Conservation (phyloP, 2,329 filamentous ascomycete genomes). For the Claviceps sorghi region DNA sequence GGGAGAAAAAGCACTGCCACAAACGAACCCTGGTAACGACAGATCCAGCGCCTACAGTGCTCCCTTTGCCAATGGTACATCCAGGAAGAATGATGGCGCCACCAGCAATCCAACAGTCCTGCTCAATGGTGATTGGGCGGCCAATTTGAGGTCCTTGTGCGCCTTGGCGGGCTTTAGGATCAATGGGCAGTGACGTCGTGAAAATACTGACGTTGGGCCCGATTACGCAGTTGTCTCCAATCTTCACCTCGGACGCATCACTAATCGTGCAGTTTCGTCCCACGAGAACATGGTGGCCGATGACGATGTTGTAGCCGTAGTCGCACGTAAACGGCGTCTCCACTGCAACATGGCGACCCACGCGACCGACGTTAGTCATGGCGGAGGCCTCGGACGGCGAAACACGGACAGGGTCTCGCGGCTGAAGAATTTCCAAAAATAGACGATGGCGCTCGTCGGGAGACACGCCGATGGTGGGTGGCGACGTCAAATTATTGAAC, state of each 20-base stretch:
- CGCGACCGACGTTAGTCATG: constrained; percentile 40
- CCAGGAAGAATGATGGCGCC: constrained; percentile 66
- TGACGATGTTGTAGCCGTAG: constrained; percentile 86
- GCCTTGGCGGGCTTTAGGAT: constrained; percentile 59
- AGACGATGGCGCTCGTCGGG: constrained; percentile 51
- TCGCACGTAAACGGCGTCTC: constrained; percentile 86
- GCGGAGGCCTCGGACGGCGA: constrained; percentile 40
- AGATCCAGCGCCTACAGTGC: constrained; percentile 67
- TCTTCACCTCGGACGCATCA: constrained; percentile 69
- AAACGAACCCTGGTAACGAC: constrained; percentile 60
- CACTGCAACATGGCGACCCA: constrained; percentile 64
- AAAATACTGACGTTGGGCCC: constrained; percentile 80
- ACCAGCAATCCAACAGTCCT: constrained; percentile 73
- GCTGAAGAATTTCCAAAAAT: constrained; percentile 58
- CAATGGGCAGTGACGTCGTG: constrained; percentile 57
- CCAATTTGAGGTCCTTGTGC: constrained; percentile 58
- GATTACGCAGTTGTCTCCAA: constrained; percentile 64
- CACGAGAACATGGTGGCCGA: constrained; percentile 74
- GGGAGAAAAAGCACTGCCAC: neutral
- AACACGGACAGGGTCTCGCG: constrained; percentile 39
- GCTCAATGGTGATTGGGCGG: constrained; percentile 60
- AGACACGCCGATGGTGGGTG: constrained; percentile 58
- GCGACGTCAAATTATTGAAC: constrained; percentile 67
- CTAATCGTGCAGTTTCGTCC: constrained; percentile 73
- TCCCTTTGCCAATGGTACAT: constrained; percentile 64